A percentile compares a stretch with the other conserved stretches of the same genome.
These are phyloP conservation scores for Xenosphaeropsis pyriputrescens DNA, from an alignment of 2,329 filamentous ascomycete species.

Conservation along the genomic window DNA sequence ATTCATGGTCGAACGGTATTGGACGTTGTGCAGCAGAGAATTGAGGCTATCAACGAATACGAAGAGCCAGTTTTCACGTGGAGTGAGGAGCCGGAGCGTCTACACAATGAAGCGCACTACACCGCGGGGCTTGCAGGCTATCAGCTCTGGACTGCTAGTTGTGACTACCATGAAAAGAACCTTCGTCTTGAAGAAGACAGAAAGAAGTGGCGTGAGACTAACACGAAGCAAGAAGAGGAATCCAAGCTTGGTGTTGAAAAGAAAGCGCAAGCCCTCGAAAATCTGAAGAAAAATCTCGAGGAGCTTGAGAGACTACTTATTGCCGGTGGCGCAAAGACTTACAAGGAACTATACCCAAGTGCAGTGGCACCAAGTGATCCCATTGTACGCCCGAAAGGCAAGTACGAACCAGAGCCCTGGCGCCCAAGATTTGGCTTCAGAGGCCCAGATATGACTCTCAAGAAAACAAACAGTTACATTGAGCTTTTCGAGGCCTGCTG, in stretches of 20 bases:
- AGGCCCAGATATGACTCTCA: constrained; percentile 30
- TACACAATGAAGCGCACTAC: constrained; percentile 31
- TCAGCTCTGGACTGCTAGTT: constrained; percentile 35
- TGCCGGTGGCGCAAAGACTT: constrained; percentile 48
- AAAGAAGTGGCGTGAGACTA: constrained; percentile 17
- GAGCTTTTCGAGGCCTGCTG: constrained; percentile 62
- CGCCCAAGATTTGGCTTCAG: constrained; percentile 8
- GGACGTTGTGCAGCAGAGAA: constrained; percentile 39
- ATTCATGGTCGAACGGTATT: constrained; percentile 28
- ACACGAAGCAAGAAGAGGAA: constrained; percentile 16
- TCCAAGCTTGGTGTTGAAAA: constrained; percentile 21
- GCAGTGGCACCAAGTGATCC: constrained; percentile 10
- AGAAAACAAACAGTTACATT: constrained; percentile 42
- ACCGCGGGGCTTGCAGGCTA: constrained; percentile 41
- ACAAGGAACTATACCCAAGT: constrained; percentile 46
- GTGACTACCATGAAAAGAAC: constrained; percentile 4
- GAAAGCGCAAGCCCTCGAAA: constrained; percentile 39
- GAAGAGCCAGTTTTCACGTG: constrained; percentile 6
- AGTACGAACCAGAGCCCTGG: constrained; percentile 5
- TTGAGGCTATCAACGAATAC: constrained; percentile 28
- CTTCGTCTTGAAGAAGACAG: constrained; percentile 20
- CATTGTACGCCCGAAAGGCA: neutral
- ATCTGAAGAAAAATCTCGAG: constrained; percentile 35
- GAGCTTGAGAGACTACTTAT: constrained; percentile 38
- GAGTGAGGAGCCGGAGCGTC: constrained; percentile 10